These are phyloP conservation scores for Amanita fuliginea DNA, from an alignment of 768 basidiomycete species.

Conservation along the genomic window DNA sequence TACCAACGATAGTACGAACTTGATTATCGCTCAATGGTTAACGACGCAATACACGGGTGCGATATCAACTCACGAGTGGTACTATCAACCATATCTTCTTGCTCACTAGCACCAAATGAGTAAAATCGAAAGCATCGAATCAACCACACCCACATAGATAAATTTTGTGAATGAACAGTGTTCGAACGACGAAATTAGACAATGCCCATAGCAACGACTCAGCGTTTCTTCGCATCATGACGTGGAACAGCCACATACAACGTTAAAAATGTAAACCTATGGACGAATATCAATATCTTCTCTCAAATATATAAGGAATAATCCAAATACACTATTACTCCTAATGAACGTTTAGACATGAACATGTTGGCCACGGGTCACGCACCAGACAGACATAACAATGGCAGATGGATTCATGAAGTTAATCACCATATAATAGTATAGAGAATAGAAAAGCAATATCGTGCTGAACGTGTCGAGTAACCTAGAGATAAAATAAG, in stretches of 20 bases:
- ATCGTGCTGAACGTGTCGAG: slow-evolving; percentile 47
- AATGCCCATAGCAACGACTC: slow-evolving; percentile 22
- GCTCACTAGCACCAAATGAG: slow-evolving; percentile 25
- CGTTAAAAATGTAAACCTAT: slow-evolving; percentile 43
- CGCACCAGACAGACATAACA: slow-evolving; percentile 26
- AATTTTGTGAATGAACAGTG: slow-evolving; percentile 39
- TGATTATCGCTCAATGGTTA: not conserved
- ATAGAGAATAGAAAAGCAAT: slow-evolving; percentile 43
- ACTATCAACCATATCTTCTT: slow-evolving; percentile 28
- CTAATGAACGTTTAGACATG: too few relatives aligned
- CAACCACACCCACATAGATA: slow-evolving; percentile 32
- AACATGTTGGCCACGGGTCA: not conserved
- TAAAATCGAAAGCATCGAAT: not conserved
- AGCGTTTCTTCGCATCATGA: not conserved
- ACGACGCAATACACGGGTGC: not conserved
- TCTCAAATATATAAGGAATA: not conserved
- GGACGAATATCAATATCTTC: not conserved
- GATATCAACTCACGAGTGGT: slow-evolving; percentile 29
- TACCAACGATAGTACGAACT: slow-evolving; percentile 26
- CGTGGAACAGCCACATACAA: slow-evolving; percentile 22
- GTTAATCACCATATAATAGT: slow-evolving; percentile 47
- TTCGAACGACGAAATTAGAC: slow-evolving; percentile 38
- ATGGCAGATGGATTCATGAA: slow-evolving; percentile 28
- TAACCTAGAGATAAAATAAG: slow-evolving; percentile 20
- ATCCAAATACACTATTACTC: too few relatives aligned